A percentile compares a stretch with the other conserved stretches of the same genome.
Evolutionary conservation across 345 rosid genomes (phyloP).

Genomic region (Dipteronia sinensis): DNA sequence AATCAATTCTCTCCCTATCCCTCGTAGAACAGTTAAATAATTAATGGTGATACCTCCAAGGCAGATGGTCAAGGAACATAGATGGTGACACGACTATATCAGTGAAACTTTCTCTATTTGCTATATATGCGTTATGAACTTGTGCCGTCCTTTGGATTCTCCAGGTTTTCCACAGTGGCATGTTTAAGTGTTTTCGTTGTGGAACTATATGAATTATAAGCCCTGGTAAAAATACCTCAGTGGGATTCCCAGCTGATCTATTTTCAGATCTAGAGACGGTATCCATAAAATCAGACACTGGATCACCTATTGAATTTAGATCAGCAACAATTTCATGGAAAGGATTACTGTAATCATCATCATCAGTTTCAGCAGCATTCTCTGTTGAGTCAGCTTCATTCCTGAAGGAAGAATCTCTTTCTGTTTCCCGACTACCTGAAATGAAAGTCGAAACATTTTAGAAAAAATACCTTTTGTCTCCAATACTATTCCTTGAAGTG

Average conservation of each 20-base stretch:
- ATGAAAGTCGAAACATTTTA: constrained; percentile 1
- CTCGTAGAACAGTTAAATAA: neutral
- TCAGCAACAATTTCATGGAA: constrained; percentile 23
- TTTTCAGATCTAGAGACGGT: constrained; percentile 45
- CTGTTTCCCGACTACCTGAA: constrained; percentile 29
- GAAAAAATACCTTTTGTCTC: neutral
- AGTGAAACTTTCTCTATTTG: constrained; percentile 64
- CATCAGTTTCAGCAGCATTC: constrained; percentile 19
- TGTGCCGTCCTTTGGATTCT: constrained; percentile 30
- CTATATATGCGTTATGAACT: constrained; percentile 62
- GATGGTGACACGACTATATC: constrained; percentile 78
- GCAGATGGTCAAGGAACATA: constrained; percentile 96
- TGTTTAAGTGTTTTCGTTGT: constrained; percentile 27
- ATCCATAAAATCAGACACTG: constrained; percentile 63
- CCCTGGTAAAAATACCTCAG: constrained; percentile 82
- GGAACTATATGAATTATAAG: constrained; percentile 75
- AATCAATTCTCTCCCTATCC: neutral
- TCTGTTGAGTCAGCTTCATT: constrained; percentile 26
- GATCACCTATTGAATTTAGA: constrained; percentile 39
- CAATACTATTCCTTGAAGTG: neutral
- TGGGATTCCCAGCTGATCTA: constrained; percentile 38
- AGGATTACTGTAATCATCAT: constrained; percentile 33
- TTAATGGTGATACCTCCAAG: constrained; percentile 70
- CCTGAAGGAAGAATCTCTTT: constrained; percentile 27
- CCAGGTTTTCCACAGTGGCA: constrained; percentile 67